Conservation (phyloP, 352 stramenopile genomes). For the Globisporangium viniferum region DNA sequence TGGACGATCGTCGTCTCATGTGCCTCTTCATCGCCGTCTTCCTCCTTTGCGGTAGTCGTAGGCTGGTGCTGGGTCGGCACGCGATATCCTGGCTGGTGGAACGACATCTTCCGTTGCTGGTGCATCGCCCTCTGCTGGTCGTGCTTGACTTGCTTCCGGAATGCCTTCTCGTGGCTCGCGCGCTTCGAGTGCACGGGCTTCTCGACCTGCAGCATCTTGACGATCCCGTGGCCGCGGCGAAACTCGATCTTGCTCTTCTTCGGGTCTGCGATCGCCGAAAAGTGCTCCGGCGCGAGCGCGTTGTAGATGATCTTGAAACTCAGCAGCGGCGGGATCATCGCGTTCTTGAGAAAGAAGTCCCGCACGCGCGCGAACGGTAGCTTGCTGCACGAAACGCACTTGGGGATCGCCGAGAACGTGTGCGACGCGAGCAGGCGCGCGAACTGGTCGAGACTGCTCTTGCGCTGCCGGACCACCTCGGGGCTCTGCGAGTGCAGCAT, state of each 20-base stretch:
- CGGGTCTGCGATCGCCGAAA: constrained; percentile 61
- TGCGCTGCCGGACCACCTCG: constrained; percentile 48
- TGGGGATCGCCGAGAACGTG: constrained; percentile 75
- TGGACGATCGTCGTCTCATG: constrained; percentile 3
- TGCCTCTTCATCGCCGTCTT: not conserved
- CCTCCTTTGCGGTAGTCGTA: not conserved
- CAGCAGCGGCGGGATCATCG: constrained; percentile 21
- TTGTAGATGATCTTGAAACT: constrained; percentile 28
- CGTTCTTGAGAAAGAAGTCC: constrained; percentile 59
- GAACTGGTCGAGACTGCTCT: constrained; percentile 50
- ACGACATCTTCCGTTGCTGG: constrained; percentile 8
- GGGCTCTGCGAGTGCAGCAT: constrained; percentile 42
- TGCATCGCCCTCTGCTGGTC: constrained; percentile 12
- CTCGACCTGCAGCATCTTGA: constrained; percentile 65
- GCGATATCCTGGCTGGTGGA: constrained; percentile 2
- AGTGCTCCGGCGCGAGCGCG: constrained; percentile 36
- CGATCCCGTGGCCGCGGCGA: constrained; percentile 48
- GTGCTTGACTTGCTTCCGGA: constrained; percentile 4
- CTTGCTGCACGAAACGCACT: constrained; percentile 61
- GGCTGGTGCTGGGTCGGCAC: not conserved
- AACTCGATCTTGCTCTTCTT: constrained; percentile 83
- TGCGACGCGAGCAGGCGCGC: constrained; percentile 52
- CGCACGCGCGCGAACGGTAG: constrained; percentile 52
- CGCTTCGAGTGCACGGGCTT: constrained; percentile 50
- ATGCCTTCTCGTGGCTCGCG: constrained; percentile 14